Evolutionary conservation across 129 eudicot genomes (phyloP).

Genomic region (Ambrosia trifida): DNA sequence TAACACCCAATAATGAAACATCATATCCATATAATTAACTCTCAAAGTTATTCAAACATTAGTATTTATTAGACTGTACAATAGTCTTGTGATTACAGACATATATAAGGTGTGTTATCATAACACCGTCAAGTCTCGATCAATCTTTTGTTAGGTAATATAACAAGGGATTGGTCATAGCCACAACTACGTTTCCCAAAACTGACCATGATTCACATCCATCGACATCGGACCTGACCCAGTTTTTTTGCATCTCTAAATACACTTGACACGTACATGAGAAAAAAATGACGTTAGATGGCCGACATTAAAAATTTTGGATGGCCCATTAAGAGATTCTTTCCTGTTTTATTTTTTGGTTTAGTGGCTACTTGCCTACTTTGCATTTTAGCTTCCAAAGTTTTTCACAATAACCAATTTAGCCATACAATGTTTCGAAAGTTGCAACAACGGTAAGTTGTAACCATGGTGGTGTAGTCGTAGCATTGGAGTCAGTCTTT

Average conservation of each 20-base stretch:
- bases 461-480: too few relatives aligned
- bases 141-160: neutral
- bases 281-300: constrained; percentile 14
- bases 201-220: neutral
- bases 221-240: constrained; percentile 12
- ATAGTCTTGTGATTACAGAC: too few relatives aligned
- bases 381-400: constrained; percentile 10
- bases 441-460: neutral
- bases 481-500: too few relatives aligned
- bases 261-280: neutral
- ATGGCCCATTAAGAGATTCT: constrained; percentile 36
- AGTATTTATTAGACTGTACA: too few relatives aligned
- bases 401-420: constrained; percentile 10
- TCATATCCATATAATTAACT: too few relatives aligned
- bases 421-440: neutral
- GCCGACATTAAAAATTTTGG: constrained; percentile 32
- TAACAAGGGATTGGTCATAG: constrained; percentile 8
- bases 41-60: too few relatives aligned
- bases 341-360: constrained; percentile 9
- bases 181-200: neutral
- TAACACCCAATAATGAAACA: too few relatives aligned
- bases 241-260: neutral
- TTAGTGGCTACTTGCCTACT: constrained; percentile 22
- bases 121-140: constrained; percentile 2
- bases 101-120: too few relatives aligned